Base-by-base conservation (phyloP, 1,139 yeast genomes). In the Suhomyces bolitotheri region DNA sequence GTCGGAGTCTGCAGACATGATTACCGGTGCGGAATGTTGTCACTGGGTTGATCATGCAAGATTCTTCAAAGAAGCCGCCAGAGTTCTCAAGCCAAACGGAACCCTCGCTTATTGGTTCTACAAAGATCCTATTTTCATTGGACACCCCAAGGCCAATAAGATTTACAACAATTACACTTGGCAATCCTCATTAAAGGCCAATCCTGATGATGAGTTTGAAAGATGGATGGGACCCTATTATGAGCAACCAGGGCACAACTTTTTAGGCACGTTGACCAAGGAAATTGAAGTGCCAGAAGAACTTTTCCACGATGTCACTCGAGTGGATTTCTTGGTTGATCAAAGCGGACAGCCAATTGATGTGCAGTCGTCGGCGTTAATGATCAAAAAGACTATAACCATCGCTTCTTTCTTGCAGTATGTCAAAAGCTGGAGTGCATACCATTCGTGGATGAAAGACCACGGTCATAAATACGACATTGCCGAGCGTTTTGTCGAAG, bases 11-110 rank as follows among this genome's bases (percentile, higher is more conserved):
- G 49, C 59, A 23, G 71, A 65, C 41, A 53, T 69, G 40, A 60
- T 70, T 20, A 66, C 72, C 3, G 73, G 69, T 4, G 76, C 75
- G 4, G 71, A 69, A 43, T 69, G 74, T 41, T 57, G 69, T 25
- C 76, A 70, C 41, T 70, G 76, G 76, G 63, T 67, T 24, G 70
- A 68, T 41, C 65, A 59, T 42, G 54, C 54, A 10, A 32, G 41
- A 5, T 66, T 68, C 37, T 69, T 68, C 45, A 38, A 44, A 12
- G 54, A 53, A 15, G 48, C 58, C 20, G 57, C 60, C 11, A 38
- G 56, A 21, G 56, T 66, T 22, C 52, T 69, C 34, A 59, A 54
- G 16, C 56, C 61, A 0, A 62, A 62, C 5, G 76, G 74, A 0
- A 56, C 60, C 0, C 56, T 70, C 40, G 73, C 73, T 1, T 70